Evolutionary conservation across 2,329 filamentous ascomycete species (phyloP).

Genomic region (Penicillium freii): DNA sequence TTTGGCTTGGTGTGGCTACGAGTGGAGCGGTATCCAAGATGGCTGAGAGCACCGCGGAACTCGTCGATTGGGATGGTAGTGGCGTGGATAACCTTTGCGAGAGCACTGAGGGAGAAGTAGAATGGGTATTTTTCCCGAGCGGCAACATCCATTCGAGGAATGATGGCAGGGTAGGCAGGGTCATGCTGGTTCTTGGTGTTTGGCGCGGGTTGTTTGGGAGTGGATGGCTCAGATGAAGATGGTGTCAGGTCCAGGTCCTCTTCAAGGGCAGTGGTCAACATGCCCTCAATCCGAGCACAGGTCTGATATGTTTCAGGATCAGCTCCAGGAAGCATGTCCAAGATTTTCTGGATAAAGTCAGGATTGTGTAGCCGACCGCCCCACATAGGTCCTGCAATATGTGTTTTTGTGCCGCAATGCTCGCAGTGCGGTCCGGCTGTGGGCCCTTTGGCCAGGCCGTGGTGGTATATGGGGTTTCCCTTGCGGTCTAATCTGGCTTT

Average conservation of each 20-base stretch:
- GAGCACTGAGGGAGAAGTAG: conserved; percentile 73
- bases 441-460: conserved; percentile 70
- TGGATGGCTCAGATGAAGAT: conserved; percentile 11
- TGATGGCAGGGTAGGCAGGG: conserved; percentile 29
- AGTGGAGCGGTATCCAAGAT: conserved; percentile 77
- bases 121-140: conserved; percentile 74
- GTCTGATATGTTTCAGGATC: conserved; percentile 75
- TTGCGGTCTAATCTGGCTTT: conserved; percentile 67
- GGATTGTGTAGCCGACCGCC: conserved; percentile 82
- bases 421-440: conserved; percentile 65
- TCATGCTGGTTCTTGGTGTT: conserved; percentile 9
- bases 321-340: conserved; percentile 67
- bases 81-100: conserved; percentile 76
- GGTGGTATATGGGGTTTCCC: conserved; percentile 71
- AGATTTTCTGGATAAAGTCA: conserved; percentile 75
- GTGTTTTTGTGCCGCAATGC: conserved; percentile 83
- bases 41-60: conserved; percentile 75
- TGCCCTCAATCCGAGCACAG: conserved; percentile 76
- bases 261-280: conserved; percentile 84
- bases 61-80: conserved; percentile 74
- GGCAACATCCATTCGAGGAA: conserved; percentile 57
- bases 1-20: conserved; percentile 87
- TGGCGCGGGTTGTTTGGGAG: neutral
- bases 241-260: conserved; percentile 53
- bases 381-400: conserved; percentile 93